Evolutionary conservation across 2,329 filamentous ascomycete genomes (phyloP), one percentile per base, ranked within the genome.

Genomic region (Xylaria polymorpha): DNA sequence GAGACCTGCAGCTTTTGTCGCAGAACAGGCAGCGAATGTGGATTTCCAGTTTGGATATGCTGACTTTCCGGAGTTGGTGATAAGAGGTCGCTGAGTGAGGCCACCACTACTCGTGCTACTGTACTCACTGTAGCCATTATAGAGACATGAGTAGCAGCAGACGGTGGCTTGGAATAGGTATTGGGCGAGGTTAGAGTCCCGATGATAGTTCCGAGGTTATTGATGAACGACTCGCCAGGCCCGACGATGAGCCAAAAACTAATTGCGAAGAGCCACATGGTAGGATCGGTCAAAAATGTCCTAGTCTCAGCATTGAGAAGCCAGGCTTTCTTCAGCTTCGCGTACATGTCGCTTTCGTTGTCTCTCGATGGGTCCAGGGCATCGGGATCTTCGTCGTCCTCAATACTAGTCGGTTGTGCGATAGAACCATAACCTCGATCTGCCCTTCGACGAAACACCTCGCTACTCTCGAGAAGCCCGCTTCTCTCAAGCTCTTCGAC

Each of bases 171-270:
- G 58, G 81, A 79, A 55, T 83, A 79, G 20, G 85, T 77, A 7
- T 82, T 79, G 20, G 88, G 90, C 15, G 87, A 87, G 53, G 92
- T 93, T 3, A 98, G 85, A 0, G 95, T 97, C 73, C 92, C 91
- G 74, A 98, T 94, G 70, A 99, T 91, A 29, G 94, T 98, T 43
- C 96, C 96, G 10, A 99, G 84, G 76, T 98, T 99, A 82, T 98
- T 99, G 82, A 98, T 94, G 79, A 98, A 99, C 12, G 95, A 93
- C 81, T 99, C 96, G n/a, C 94, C 95, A 0, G 96, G 95, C 0
- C 96, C 96, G 63, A 94, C 93, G 74, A 97, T 93, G 71, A 98
- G 87, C 80, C 98, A 93, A 81, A 99, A 98, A 22, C 94, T 94
- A 0, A 91, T 83, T 0, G 95, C 94, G 73, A 99, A 91, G 78